A percentile compares a stretch with the other conserved stretches of the same genome.
Conservation (phyloP, 306 rosid species). For the Benincasa hispida region DNA sequence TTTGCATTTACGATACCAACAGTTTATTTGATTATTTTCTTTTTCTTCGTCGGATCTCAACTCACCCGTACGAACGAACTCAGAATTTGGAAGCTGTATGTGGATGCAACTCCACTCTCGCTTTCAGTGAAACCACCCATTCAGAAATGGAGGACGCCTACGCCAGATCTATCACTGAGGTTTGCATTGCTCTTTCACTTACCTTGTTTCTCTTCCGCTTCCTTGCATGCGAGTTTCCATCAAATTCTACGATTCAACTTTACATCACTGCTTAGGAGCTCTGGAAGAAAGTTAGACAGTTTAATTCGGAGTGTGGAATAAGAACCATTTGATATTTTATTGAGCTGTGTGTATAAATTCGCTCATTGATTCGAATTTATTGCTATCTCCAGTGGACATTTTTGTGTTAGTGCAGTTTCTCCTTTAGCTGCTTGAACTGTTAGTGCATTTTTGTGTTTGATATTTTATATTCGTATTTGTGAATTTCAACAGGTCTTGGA, state of each 20-base stretch:
- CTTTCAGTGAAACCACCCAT: neutral
- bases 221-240: conserved; percentile 1
- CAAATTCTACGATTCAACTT: neutral
- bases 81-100: neutral
- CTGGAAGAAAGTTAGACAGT: neutral
- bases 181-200: conserved; percentile 7
- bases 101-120: conserved; percentile 1
- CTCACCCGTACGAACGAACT: neutral
- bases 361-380: neutral
- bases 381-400: neutral
- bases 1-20: neutral
- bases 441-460: neutral
- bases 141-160: conserved; percentile 72
- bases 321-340: neutral
- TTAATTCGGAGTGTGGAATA: neutral
- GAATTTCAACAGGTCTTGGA: conserved; percentile 49
- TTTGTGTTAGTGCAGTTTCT: neutral
- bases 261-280: neutral
- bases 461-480: neutral
- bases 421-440: neutral
- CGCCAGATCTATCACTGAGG: conserved; percentile 83
- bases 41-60: neutral
- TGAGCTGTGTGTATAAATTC: neutral
- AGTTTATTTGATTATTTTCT: neutral
- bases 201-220: neutral